phyloP scores from a whole-genome alignment of 352 stramenopile genomes.

The Globisporangium splendens region DNA sequence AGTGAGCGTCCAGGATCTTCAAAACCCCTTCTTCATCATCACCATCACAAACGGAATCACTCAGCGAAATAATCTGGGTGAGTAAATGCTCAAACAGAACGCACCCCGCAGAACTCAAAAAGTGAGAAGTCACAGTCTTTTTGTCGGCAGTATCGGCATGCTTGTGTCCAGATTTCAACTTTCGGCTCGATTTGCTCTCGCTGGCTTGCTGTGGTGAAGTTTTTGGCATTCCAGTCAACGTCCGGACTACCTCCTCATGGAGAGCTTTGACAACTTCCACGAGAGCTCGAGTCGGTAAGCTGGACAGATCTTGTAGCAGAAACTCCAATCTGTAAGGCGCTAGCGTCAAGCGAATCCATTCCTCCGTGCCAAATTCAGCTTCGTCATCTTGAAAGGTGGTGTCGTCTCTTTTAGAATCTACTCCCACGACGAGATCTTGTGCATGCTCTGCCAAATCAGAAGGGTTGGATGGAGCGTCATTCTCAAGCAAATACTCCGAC shows the following conservation, averaged over 20 bases:
- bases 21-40: constrained; percentile 47
- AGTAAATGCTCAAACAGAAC: constrained; percentile 71
- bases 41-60: constrained; percentile 26
- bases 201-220: neutral
- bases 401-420: constrained; percentile 1
- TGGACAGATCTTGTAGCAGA: constrained; percentile 55
- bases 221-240: constrained; percentile 25
- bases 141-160: neutral
- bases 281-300: constrained; percentile 37
- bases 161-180: constrained; percentile 8
- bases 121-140: neutral
- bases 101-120: constrained; percentile 27
- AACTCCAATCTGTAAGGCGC: constrained; percentile 65
- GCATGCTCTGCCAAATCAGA: constrained; percentile 41
- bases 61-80: constrained; percentile 33
- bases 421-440: constrained; percentile 40
- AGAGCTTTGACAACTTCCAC: constrained; percentile 50
- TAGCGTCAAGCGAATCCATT: constrained; percentile 62
- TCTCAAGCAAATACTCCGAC: constrained; percentile 9
- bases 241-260: constrained; percentile 45
- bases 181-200: constrained; percentile 12
- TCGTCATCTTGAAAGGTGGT: constrained; percentile 11
- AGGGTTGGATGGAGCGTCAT: constrained; percentile 25
- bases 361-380: constrained; percentile 39
- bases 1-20: constrained; percentile 47